Evolutionary conservation across 306 rosid species (phyloP).

Genomic region (Begonia masoniana): DNA sequence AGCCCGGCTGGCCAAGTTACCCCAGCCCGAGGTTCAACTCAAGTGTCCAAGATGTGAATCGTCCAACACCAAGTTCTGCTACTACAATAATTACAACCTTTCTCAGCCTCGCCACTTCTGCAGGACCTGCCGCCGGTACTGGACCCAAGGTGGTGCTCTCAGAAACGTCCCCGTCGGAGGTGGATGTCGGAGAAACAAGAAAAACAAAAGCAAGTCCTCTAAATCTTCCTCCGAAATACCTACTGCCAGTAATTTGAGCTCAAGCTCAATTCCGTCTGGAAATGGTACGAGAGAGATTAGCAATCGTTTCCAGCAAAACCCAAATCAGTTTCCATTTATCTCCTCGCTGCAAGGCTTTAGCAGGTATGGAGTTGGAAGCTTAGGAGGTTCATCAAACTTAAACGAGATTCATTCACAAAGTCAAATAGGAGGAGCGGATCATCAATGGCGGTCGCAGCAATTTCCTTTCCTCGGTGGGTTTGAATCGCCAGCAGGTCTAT

Average conservation of each 20-base stretch:
- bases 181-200: slow-evolving; percentile 84
- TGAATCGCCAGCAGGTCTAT: neutral
- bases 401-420: slow-evolving; percentile 34
- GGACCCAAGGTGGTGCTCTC: slow-evolving; percentile 87
- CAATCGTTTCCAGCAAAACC: too few relatives aligned
- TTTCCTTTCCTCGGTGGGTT: slow-evolving; percentile 3
- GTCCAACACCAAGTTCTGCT: slow-evolving; percentile 80
- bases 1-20: slow-evolving; percentile 64
- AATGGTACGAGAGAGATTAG: too few relatives aligned
- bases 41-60: slow-evolving; percentile 97
- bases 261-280: slow-evolving; percentile 1
- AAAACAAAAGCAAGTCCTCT: slow-evolving; percentile 49
- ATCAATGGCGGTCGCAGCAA: slow-evolving; percentile 19
- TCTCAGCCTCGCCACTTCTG: slow-evolving; percentile 93
- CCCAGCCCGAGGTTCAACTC: slow-evolving; percentile 65
- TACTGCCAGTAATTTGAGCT: slow-evolving; percentile 17
- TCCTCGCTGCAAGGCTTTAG: slow-evolving; percentile 48
- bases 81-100: slow-evolving; percentile 77
- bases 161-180: slow-evolving; percentile 91
- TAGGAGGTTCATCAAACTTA: slow-evolving; percentile 34
- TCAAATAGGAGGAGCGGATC: slow-evolving; percentile 8
- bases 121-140: slow-evolving; percentile 84
- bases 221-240: slow-evolving; percentile 34
- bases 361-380: slow-evolving; percentile 33
- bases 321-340: slow-evolving; percentile 40